These are phyloP conservation scores for Lentinula guzmanii DNA, from an alignment of 768 basidiomycete genomes.

Conservation along the genomic window DNA sequence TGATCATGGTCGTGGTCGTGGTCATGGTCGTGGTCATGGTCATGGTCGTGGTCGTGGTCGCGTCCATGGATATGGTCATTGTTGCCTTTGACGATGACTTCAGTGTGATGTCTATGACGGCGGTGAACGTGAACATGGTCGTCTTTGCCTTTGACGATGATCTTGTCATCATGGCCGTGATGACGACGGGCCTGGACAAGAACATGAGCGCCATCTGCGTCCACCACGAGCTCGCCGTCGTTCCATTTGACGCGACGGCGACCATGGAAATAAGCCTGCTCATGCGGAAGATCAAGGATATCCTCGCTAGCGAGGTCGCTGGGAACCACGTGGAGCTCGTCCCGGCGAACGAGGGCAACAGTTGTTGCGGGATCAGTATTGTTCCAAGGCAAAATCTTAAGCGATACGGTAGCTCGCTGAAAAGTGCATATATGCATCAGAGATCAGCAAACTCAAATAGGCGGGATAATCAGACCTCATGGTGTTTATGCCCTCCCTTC, in stretches of 20 bases:
- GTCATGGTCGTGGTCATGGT: background rate
- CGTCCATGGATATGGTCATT: background rate
- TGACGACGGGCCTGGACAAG: background rate
- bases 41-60: background rate
- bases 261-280: conserved; percentile 4
- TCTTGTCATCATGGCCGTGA: background rate
- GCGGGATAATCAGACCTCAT: background rate
- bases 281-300: background rate
- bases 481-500: background rate
- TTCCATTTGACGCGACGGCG: background rate
- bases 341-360: background rate
- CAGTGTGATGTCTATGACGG: conserved; percentile 1
- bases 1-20: background rate
- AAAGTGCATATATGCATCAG: conserved; percentile 5
- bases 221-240: background rate
- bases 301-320: background rate
- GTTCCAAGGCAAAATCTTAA: background rate
- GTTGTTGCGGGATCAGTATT: background rate
- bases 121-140: background rate
- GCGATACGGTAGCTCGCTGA: background rate
- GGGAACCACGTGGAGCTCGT: background rate
- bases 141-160: background rate
- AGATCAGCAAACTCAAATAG: background rate
- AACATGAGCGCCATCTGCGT: background rate
- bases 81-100: background rate